Evolutionary conservation across 108 stramenopile species (phyloP).

Genomic region (Parietichytrium sp.): DNA sequence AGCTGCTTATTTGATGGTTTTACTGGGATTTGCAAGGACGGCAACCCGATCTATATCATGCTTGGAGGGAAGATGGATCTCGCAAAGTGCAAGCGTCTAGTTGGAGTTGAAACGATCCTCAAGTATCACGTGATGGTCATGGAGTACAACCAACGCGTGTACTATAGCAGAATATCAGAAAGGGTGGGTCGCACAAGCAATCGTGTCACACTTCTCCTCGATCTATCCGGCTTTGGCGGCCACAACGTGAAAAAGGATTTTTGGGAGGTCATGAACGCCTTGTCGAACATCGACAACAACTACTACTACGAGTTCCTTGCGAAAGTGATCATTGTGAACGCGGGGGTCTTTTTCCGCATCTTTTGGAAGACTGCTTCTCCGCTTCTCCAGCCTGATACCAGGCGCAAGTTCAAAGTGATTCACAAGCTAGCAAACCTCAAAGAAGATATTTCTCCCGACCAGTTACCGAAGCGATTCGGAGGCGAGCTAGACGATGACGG

Average conservation of each 20-base stretch:
- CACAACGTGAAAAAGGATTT: neutral
- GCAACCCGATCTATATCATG: neutral
- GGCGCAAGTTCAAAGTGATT: conserved; percentile 1
- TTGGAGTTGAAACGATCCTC: neutral
- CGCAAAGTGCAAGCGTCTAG: neutral
- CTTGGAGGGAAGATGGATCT: conserved; percentile 21
- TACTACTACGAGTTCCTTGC: conserved; percentile 25
- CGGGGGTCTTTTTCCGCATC: neutral
- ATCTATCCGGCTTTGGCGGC: conserved; percentile 27
- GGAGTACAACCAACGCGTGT: conserved; percentile 4
- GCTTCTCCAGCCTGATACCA: conserved; percentile 33
- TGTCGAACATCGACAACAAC: neutral
- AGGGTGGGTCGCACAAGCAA: neutral
- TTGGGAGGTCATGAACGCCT: conserved; percentile 17
- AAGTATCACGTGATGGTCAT: conserved; percentile 31
- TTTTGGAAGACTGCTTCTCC: conserved; percentile 27
- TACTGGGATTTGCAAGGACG: neutral
- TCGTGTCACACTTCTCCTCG: neutral
- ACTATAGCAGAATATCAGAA: neutral
- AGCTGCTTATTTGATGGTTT: conserved; percentile 27
- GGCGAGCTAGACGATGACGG: neutral
- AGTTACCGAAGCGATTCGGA: conserved; percentile 30
- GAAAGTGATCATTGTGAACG: conserved; percentile 31
- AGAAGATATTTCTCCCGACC: neutral
- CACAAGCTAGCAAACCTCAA: no score